Percentiles rank a stretch among this genome's conserved stretches.
Evolutionary conservation across 1,284 basidiomycete species (phyloP).

Genomic region (Athelia sp.): DNA sequence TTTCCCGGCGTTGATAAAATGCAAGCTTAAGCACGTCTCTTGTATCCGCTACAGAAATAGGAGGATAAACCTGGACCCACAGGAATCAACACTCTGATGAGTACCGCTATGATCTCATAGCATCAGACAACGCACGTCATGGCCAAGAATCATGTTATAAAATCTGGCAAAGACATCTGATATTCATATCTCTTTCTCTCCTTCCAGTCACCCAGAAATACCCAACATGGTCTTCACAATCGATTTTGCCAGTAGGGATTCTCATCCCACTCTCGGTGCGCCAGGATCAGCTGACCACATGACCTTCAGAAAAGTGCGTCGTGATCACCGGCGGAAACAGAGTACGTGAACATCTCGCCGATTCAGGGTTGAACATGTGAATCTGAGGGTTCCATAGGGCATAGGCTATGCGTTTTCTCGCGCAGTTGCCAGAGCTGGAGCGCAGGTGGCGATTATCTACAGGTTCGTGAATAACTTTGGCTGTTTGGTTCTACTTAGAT

Average conservation of each 20-base stretch:
- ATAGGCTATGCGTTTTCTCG: constrained; percentile 35
- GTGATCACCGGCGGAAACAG: constrained; percentile 37
- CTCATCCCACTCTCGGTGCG: not conserved
- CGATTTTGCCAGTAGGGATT: constrained; percentile 6
- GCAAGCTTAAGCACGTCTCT: no score
- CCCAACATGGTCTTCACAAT: not conserved
- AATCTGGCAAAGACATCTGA: no score
- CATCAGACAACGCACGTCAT: no score
- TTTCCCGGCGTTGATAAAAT: no score
- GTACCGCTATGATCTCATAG: no score
- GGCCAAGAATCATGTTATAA: no score
- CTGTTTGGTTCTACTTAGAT: no score
- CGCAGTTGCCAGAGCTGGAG: constrained; percentile 36
- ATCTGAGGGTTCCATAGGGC: not conserved
- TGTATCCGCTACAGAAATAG: no score
- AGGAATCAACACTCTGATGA: no score
- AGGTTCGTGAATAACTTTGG: constrained; percentile 21
- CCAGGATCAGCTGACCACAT: not conserved
- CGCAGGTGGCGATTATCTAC: constrained; percentile 41
- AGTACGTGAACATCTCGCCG: constrained; percentile 18
- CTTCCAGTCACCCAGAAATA: not conserved
- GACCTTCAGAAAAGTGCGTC: constrained; percentile 20
- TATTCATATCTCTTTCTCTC: no score
- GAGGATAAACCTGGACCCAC: no score
- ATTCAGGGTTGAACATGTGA: not conserved